phyloP scores from a whole-genome alignment of 192 early-diverging fungal genomes.

The Umbelopsis ramanniana region DNA sequence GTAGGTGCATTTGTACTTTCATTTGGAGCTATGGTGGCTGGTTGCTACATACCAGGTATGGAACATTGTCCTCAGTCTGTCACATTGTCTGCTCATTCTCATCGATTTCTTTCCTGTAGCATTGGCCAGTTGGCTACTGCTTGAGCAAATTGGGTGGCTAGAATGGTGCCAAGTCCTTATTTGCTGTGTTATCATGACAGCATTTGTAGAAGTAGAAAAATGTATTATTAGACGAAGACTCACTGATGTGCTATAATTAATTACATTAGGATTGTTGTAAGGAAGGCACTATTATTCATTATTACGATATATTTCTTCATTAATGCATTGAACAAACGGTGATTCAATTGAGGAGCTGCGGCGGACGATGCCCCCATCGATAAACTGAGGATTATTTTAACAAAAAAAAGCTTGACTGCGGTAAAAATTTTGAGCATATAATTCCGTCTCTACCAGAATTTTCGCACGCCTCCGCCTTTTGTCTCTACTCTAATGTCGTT shows the following conservation, averaged over 20 bases:
- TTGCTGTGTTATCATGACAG: conserved; percentile 55
- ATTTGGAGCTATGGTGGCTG: conserved; percentile 72
- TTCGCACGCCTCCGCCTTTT: neutral
- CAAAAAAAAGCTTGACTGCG: no score
- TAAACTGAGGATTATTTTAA: neutral
- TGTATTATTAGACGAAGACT: conserved; percentile 43
- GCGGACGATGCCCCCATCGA: neutral
- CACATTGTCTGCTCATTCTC: conserved; percentile 14
- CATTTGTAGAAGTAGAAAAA: conserved; percentile 64
- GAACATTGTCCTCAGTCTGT: conserved; percentile 24
- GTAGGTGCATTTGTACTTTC: conserved; percentile 74
- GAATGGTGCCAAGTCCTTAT: conserved; percentile 65
- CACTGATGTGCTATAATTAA: neutral
- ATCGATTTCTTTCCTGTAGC: conserved; percentile 13
- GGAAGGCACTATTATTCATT: neutral
- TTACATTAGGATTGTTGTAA: no score
- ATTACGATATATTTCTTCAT: no score
- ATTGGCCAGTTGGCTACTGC: conserved; percentile 50
- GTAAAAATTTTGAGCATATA: neutral
- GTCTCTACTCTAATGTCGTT: neutral
- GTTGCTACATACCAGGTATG: conserved; percentile 76
- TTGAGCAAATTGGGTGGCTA: conserved; percentile 55
- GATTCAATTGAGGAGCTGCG: no score
- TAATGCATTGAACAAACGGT: neutral
- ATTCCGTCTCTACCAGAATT: neutral